A percentile compares a stretch with the other conserved stretches of the same genome.
Evolutionary conservation across 2,329 filamentous ascomycete genomes (phyloP).

Genomic region (Leptoxyphium fumago): DNA sequence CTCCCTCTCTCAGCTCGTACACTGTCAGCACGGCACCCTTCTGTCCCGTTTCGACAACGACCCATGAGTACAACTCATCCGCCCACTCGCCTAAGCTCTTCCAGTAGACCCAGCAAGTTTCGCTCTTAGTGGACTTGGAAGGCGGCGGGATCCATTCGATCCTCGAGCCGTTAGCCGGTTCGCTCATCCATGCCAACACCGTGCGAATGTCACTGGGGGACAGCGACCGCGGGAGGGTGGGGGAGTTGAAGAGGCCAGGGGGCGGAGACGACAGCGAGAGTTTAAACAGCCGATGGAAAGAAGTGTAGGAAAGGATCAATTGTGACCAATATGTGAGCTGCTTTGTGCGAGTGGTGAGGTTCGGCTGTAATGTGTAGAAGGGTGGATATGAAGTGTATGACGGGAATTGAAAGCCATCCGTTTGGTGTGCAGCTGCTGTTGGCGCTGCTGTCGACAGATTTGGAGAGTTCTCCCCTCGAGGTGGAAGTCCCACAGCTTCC

Average conservation of each 20-base stretch:
- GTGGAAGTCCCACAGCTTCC: no score
- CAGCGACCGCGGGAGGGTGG: constrained; percentile 28
- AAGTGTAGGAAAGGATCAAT: constrained; percentile 72
- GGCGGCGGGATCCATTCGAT: constrained; percentile 44
- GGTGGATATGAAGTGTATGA: constrained; percentile 59
- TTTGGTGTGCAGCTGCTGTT: neutral
- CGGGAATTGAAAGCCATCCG: constrained; percentile 24
- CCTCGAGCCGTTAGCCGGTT: constrained; percentile 34
- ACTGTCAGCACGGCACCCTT: constrained; percentile 79
- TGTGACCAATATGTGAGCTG: constrained; percentile 77
- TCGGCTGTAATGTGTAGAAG: constrained; percentile 73
- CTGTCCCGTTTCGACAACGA: constrained; percentile 69
- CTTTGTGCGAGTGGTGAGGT: constrained; percentile 55
- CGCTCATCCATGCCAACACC: constrained; percentile 43
- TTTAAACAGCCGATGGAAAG: constrained; percentile 59
- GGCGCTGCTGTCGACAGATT: neutral
- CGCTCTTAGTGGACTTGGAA: constrained; percentile 27
- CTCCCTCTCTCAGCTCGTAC: constrained; percentile 83
- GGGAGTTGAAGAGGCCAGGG: constrained; percentile 37
- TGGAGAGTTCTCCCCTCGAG: neutral
- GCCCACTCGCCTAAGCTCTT: constrained; percentile 84
- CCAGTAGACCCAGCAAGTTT: constrained; percentile 69
- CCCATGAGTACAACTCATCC: constrained; percentile 55
- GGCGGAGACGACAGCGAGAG: constrained; percentile 49
- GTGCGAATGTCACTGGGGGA: constrained; percentile 37